Percentiles rank a stretch among this genome's conserved stretches.
These are phyloP conservation scores for Barnettozyma californica DNA, from an alignment of 805 yeast genomes.

Conservation along the genomic window DNA sequence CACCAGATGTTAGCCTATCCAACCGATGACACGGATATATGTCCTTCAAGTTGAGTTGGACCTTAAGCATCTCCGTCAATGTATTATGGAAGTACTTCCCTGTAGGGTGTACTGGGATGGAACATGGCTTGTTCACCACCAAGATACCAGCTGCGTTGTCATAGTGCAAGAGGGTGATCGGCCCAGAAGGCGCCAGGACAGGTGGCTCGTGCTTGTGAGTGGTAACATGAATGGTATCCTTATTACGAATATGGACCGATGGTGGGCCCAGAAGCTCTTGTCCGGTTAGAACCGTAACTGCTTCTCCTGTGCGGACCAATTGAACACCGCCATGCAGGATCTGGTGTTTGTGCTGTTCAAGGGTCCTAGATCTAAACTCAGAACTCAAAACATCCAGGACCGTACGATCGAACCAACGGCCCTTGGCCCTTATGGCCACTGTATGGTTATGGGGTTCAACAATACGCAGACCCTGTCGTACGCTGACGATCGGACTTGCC, in stretches of 20 bases:
- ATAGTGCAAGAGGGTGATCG: background rate
- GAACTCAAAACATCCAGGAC: conserved; percentile 16
- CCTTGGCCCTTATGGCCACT: conserved; percentile 16
- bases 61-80: conserved; percentile 71
- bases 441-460: conserved; percentile 60
- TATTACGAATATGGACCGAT: conserved; percentile 21
- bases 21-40: conserved; percentile 67
- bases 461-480: conserved; percentile 40
- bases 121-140: conserved; percentile 89
- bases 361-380: conserved; percentile 19
- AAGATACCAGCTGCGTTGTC: conserved; percentile 35
- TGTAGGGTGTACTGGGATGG: conserved; percentile 94
- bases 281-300: background rate
- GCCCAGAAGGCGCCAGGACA: conserved; percentile 21
- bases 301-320: conserved; percentile 6
- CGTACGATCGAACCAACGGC: conserved; percentile 21
- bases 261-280: conserved; percentile 5
- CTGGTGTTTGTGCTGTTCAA: conserved; percentile 10
- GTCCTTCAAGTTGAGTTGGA: conserved; percentile 42
- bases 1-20: conserved; percentile 90
- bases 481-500: background rate
- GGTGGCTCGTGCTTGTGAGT: conserved; percentile 81
- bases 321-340: conserved; percentile 9
- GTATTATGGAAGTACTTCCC: conserved; percentile 77
- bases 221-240: conserved; percentile 13